Evolutionary conservation across 305 asterid species (phyloP).

Genomic region (Solanum hybrid): DNA sequence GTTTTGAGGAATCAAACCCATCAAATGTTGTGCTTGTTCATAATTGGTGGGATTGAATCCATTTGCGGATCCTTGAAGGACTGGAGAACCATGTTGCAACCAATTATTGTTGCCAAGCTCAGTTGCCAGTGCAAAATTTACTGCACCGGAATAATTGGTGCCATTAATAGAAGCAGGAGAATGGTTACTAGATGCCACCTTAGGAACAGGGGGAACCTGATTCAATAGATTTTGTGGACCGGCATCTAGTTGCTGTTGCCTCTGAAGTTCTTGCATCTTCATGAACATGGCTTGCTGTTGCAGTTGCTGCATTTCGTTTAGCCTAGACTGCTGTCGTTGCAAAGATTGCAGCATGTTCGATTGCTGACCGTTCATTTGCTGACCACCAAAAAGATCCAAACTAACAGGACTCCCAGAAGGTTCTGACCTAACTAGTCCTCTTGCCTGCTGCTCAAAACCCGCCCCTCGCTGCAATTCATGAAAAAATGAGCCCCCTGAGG

Average conservation of each 20-base stretch:
- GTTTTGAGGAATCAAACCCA: constrained; percentile 48
- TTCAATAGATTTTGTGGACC: constrained; percentile 37
- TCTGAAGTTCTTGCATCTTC: constrained; percentile 87
- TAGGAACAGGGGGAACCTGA: constrained; percentile 37
- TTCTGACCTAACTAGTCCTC: constrained; percentile 46
- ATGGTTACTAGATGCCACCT: constrained; percentile 51
- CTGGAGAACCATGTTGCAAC: constrained; percentile 52
- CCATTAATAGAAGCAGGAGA: constrained; percentile 34
- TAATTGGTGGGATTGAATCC: constrained; percentile 39
- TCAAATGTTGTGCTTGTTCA: constrained; percentile 40
- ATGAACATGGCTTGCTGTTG: constrained; percentile 65
- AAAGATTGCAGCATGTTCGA: constrained; percentile 52
- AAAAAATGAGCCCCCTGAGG: not conserved
- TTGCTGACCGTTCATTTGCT: constrained; percentile 66
- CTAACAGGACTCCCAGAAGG: constrained; percentile 51
- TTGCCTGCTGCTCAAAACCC: constrained; percentile 51
- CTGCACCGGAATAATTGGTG: constrained; percentile 35
- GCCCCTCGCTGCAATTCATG: constrained; percentile 38
- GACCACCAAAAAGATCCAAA: constrained; percentile 87
- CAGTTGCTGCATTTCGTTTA: constrained; percentile 58
- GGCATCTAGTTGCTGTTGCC: constrained; percentile 63
- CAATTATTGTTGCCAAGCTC: constrained; percentile 53
- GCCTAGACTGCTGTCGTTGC: constrained; percentile 65
- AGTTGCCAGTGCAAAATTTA: constrained; percentile 36
- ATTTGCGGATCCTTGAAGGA: constrained; percentile 47